phyloP scores from a whole-genome alignment of 2,329 filamentous ascomycete genomes.

The Byssoonygena ceratinophila region DNA sequence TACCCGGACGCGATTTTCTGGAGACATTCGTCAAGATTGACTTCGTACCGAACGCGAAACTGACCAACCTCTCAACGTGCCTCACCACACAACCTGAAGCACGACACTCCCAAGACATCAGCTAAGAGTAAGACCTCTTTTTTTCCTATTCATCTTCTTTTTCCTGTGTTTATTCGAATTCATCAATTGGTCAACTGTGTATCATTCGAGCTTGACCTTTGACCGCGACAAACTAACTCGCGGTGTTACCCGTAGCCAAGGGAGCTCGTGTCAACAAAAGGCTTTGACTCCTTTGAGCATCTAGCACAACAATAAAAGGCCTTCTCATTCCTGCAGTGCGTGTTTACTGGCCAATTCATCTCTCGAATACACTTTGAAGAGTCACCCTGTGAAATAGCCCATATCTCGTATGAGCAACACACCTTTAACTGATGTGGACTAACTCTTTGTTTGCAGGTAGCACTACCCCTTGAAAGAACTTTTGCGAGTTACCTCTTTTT shows the following conservation, averaged over 20 bases:
- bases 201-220: background rate
- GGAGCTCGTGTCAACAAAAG: conserved; percentile 1
- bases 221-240: background rate
- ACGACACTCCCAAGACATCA: conserved; percentile 1
- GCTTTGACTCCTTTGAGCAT: background rate
- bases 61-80: background rate
- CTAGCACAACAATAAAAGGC: conserved; percentile 1
- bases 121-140: background rate
- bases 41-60: background rate
- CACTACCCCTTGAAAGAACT: background rate
- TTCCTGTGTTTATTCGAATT: too few relatives aligned
- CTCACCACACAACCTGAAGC: background rate
- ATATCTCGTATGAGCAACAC: background rate
- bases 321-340: background rate
- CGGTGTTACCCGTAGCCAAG: background rate
- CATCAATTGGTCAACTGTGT: background rate
- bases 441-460: background rate
- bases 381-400: background rate
- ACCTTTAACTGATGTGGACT: background rate
- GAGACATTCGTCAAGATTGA: background rate
- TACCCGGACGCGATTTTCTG: background rate
- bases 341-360: background rate
- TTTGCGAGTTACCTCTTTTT: background rate
- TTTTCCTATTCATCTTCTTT: too few relatives aligned
- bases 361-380: background rate